Percentiles rank a stretch among this genome's conserved stretches.
These are phyloP conservation scores for Monascus purpureus DNA, from an alignment of 495 filamentous ascomycete species.

Conservation along the genomic window DNA sequence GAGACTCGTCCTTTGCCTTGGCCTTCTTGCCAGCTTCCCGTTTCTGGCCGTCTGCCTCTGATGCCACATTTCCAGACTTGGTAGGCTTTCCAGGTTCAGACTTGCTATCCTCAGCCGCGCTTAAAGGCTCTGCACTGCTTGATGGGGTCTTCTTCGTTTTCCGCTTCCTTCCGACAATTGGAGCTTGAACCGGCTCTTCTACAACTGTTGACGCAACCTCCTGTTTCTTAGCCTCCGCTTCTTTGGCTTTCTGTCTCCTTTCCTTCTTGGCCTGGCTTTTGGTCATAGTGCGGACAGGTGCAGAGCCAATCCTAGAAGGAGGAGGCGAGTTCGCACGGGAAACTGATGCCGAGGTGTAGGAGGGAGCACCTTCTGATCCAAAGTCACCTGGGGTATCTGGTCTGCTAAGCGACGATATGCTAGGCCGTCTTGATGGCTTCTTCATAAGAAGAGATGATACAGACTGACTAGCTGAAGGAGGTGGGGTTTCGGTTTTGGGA, in stretches of 20 bases:
- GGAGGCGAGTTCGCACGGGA: constrained; percentile 86
- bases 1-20: constrained; percentile 24
- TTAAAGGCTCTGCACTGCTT: constrained; percentile 23
- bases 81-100: constrained; percentile 20
- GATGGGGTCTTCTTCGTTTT: constrained; percentile 66
- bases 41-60: constrained; percentile 17
- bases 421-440: constrained; percentile 42
- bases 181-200: constrained; percentile 56
- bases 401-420: constrained; percentile 44
- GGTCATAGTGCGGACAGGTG: constrained; percentile 63
- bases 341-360: constrained; percentile 57
- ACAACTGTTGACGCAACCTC: constrained; percentile 36
- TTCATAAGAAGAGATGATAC: constrained; percentile 21
- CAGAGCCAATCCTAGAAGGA: constrained; percentile 58
- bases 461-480: constrained; percentile 21
- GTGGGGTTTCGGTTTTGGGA: constrained; percentile 51
- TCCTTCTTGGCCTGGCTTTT: constrained; percentile 90
- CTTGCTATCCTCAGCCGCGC: constrained; percentile 20
- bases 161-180: constrained; percentile 78
- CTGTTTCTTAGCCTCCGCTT: constrained; percentile 46
- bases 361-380: constrained; percentile 60
- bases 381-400: constrained; percentile 72
- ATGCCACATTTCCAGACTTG: constrained; percentile 9
- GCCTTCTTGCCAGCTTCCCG: constrained; percentile 15
- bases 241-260: constrained; percentile 46